Conservation (phyloP, 2,329 filamentous ascomycete genomes). For the Nigrospora osmanthi region DNA sequence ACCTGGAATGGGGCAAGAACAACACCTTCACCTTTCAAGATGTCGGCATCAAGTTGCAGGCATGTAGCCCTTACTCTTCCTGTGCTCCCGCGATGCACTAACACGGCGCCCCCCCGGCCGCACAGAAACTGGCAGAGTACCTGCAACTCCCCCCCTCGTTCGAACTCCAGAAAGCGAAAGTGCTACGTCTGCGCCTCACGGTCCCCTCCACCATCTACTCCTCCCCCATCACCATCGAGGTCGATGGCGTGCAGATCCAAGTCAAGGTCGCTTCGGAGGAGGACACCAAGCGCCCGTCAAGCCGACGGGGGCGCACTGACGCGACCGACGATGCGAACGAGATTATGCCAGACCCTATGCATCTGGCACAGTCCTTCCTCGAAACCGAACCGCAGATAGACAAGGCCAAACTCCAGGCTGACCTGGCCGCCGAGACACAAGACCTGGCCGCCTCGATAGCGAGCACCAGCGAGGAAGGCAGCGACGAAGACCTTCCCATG, state of each 20-base stretch:
- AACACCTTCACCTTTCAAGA: slow-evolving; percentile 81
- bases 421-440: slow-evolving; percentile 54
- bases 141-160: slow-evolving; percentile 68
- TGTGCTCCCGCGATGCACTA: background rate
- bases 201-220: slow-evolving; percentile 84
- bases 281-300: slow-evolving; percentile 3
- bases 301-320: background rate
- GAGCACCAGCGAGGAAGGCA: slow-evolving; percentile 52
- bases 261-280: slow-evolving; percentile 43
- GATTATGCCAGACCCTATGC: background rate
- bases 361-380: slow-evolving; percentile 72
- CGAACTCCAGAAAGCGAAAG: slow-evolving; percentile 64
- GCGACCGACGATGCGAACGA: background rate
- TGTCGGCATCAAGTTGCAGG: slow-evolving; percentile 73
- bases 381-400: slow-evolving; percentile 60
- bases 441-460: slow-evolving; percentile 53
- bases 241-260: slow-evolving; percentile 72
- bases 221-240: slow-evolving; percentile 73
- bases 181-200: slow-evolving; percentile 70
- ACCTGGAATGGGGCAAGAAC: slow-evolving; percentile 73
- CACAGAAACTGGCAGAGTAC: slow-evolving; percentile 71
- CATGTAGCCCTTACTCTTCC: slow-evolving; percentile 25
- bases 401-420: slow-evolving; percentile 60
- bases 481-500: slow-evolving; percentile 50
- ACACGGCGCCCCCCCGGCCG: background rate